Conservation (phyloP, 139 green algal species). For the Chlamydomonas sphaeroides region DNA sequence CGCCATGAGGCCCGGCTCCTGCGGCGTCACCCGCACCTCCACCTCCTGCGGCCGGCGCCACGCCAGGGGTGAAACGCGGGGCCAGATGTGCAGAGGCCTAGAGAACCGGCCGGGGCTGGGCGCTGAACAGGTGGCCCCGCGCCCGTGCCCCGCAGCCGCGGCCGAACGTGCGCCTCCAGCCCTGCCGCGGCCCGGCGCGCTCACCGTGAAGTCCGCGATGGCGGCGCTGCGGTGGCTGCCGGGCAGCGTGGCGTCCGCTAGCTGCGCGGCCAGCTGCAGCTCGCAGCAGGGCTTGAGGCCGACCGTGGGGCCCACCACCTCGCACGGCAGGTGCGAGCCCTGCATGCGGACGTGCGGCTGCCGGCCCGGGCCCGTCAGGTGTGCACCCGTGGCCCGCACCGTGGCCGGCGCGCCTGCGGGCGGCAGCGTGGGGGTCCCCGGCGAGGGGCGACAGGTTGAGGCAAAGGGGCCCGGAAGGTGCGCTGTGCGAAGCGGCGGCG, state of each 20-base stretch:
- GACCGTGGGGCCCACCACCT: background rate
- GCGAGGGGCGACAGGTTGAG: no score
- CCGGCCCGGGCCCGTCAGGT: constrained; percentile 1
- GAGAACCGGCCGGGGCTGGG: no score
- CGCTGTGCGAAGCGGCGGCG: no score
- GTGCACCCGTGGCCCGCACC: background rate
- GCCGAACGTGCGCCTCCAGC: no score
- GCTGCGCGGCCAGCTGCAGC: background rate
- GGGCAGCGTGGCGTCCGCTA: background rate
- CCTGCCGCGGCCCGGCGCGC: no score
- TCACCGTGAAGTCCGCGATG: background rate
- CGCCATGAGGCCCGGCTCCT: background rate
- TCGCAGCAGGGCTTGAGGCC: no score
- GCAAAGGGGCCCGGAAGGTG: no score
- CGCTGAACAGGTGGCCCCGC: no score
- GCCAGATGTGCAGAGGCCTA: no score
- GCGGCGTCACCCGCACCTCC: background rate
- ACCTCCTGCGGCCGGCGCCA: background rate
- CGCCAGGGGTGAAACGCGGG: no score
- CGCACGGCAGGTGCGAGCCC: constrained; percentile 5
- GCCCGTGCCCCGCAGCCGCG: no score
- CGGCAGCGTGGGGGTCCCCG: no score
- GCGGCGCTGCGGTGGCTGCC: constrained; percentile 12
- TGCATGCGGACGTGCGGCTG: constrained; percentile 13
- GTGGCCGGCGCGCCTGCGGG: background rate